Evolutionary conservation across 495 filamentous ascomycete species (phyloP), one percentile per base, ranked within the genome.

Genomic region (Trichoderma erinaceum): DNA sequence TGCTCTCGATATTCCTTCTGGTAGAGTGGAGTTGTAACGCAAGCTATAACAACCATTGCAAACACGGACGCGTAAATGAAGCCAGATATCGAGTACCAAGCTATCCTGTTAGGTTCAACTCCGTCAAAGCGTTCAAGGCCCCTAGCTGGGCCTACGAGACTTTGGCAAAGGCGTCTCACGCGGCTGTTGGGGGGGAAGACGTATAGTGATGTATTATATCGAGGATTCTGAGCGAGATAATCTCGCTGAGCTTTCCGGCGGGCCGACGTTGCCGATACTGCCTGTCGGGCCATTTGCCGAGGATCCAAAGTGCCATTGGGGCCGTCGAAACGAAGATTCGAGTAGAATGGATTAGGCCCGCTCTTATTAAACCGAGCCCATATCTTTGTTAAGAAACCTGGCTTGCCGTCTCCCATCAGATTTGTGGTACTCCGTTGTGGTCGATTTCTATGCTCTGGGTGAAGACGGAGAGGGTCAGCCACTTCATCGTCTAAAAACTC

Each of bases 301-400:
- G 95, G 91, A 72, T 97, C 92, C 64, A 97, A 76, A 43, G 90
- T 87, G 64, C 94, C 89, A 66, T 89, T 88, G 3, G 87, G 85
- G 29, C 84, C 83, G 4, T 88, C 87, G 70, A 96, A 90, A 48
- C 90, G 86, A 56, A 91, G 78, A 66, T 86, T 91, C 7, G 92
- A 90, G 74, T 97, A 97, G 76, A 99, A 99, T 4, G 95, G 95
- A 78, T 99, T 99, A 2, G 91, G 90, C 68, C 98, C 96, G 32
- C 82, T 79, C 68, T 88, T 82, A 70, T 78, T 82, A 63, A 93
- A 74, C 67, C 77, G 86, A 3, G 82, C 82, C 85, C 87, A 89
- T 6, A 88, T 61, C 13, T 79, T 76, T 18, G 88, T 86, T 8
- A 89, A 70, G 13, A 83, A 63, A 12, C 87, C 85, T 23, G 82